phyloP scores from a whole-genome alignment of 805 yeast species.

The Lachancea sp. region DNA sequence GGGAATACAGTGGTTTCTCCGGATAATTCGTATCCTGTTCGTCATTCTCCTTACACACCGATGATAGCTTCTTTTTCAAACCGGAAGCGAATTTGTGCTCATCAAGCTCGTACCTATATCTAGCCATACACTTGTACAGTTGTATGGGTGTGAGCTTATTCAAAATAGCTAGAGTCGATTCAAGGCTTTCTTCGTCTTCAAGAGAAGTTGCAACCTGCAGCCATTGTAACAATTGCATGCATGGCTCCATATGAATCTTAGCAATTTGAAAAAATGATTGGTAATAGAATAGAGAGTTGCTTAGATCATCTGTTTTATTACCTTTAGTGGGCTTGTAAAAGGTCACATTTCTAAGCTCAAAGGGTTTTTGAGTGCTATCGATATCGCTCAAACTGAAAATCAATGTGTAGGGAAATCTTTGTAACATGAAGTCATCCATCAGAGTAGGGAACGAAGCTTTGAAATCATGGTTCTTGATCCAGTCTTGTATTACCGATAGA shows the following conservation, averaged over 20 bases:
- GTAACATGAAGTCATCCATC: slow-evolving; percentile 35
- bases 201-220: slow-evolving; percentile 76
- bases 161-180: slow-evolving; percentile 46
- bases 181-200: slow-evolving; percentile 56
- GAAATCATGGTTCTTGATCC: slow-evolving; percentile 57
- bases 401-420: slow-evolving; percentile 35
- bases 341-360: slow-evolving; percentile 23
- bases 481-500: slow-evolving; percentile 81
- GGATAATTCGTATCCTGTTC: slow-evolving; percentile 34
- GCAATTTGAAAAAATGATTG: slow-evolving; percentile 61
- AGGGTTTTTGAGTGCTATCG: slow-evolving; percentile 16
- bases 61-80: slow-evolving; percentile 35
- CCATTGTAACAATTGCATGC: slow-evolving; percentile 82
- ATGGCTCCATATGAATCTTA: slow-evolving; percentile 59
- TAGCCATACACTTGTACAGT: slow-evolving; percentile 59
- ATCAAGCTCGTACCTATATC: slow-evolving; percentile 77
- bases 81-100: slow-evolving; percentile 60
- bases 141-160: slow-evolving; percentile 62
- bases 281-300: slow-evolving; percentile 53
- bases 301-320: slow-evolving; percentile 5
- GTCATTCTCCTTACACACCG: slow-evolving; percentile 17
- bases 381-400: slow-evolving; percentile 29
- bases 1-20: slow-evolving; percentile 47
- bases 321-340: slow-evolving; percentile 20
- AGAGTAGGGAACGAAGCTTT: slow-evolving; percentile 30